phyloP scores from a whole-genome alignment of 495 filamentous ascomycete species.

The Letharia lupina region DNA sequence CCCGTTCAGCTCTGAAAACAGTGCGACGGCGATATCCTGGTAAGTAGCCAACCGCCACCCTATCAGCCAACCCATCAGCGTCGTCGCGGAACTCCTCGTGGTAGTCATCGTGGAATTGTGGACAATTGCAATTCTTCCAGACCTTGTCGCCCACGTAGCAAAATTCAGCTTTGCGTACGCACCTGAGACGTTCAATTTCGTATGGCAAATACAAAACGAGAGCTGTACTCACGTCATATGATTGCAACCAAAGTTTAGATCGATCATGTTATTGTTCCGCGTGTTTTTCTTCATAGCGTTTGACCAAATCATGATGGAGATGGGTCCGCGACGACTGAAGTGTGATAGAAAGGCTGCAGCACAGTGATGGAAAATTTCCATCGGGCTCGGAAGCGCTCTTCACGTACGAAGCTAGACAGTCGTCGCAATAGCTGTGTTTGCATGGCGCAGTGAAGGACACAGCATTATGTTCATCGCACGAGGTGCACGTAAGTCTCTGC shows the following conservation, averaged over 20 bases:
- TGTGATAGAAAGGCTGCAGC: neutral
- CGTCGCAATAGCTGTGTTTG: neutral
- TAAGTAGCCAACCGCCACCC: neutral
- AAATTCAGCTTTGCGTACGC: neutral
- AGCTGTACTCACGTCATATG: slow-evolving; percentile 1
- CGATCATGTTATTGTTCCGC: neutral
- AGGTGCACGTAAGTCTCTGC: neutral
- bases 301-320: neutral
- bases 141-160: neutral
- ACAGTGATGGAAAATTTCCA: neutral
- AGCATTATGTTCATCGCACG: neutral
- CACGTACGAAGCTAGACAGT: neutral
- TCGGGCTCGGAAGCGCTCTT: neutral
- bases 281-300: neutral
- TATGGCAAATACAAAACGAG: too few relatives aligned
- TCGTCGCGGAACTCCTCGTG: neutral
- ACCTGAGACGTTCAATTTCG: neutral
- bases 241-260: slow-evolving; percentile 7
- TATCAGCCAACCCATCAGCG: too few relatives aligned
- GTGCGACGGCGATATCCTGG: neutral
- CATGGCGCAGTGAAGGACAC: neutral
- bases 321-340: neutral
- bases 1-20: neutral
- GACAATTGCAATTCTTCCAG: neutral
- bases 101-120: neutral